Base-by-base conservation (phyloP, 2,329 filamentous ascomycete genomes). In the Apiospora sp. region DNA sequence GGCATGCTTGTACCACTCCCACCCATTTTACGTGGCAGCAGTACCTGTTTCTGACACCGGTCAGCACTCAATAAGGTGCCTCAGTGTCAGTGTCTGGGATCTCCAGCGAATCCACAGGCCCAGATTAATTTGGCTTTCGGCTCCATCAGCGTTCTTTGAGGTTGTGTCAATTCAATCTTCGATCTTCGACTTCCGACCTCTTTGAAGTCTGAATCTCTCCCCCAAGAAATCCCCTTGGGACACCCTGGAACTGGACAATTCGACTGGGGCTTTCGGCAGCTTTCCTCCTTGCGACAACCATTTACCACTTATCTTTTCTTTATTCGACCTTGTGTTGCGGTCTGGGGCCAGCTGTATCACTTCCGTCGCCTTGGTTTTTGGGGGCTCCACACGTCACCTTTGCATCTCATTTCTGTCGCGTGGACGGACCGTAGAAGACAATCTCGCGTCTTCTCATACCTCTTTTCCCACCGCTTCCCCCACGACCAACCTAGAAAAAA, bases 321-420 rank as follows among this genome's bases (percentile, higher is more conserved):
- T 44, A 68, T 68, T 27, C 43, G 27, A 14, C 54, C 22, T n/a
- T 64, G 30, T 37, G 54, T 41, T 41, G 58, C 58, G 34, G 58
- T 64, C 12, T 64, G 58, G 30, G 54, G 58, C 58, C 58, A 22
- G 41, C 34, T 41, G 58, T 64, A 41, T n/a, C 58, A 64, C 58
- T 64, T 41, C 68, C 10, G 54, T 70, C n/a, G 34, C 30, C 68
- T 61, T 64, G 46, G 41, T 68, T 76, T 73, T 70, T 69, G 64
- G 70, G 46, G 74, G 77, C 76, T 77, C 77, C 80, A 81, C 80
- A 80, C 78, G 78, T 80, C 79, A 79, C 77, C 79, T 76, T 77
- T 77, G 76, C 76, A 71, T 75, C 77, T 79, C 76, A 64, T 64
- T 64, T 64, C 76, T 79, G 80, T 82, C 80, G 80, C 80, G 80